These are phyloP conservation scores for Cryptococcus deneoformans DNA, from an alignment of 1,284 basidiomycete genomes.

Conservation along the genomic window DNA sequence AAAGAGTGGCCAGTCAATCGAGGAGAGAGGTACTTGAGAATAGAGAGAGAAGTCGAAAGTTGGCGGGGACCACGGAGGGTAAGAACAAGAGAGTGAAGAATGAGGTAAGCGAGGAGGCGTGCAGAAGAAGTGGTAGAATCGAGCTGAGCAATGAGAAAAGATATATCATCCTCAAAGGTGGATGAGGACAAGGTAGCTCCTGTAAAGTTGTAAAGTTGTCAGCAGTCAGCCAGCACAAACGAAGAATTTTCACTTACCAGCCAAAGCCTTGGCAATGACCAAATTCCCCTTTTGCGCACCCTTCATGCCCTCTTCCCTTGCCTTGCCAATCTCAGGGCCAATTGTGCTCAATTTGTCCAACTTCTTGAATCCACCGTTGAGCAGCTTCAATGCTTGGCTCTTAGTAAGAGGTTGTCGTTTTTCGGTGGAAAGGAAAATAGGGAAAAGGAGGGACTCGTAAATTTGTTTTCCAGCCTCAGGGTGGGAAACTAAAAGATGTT, in stretches of 20 bases:
- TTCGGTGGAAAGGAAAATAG: slow-evolving; percentile 69
- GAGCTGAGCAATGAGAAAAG: slow-evolving; percentile 57
- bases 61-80: slow-evolving; percentile 59
- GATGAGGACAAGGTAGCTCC: slow-evolving; percentile 11
- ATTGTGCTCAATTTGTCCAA: slow-evolving; percentile 37
- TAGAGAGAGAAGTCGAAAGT: slow-evolving; percentile 55
- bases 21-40: slow-evolving; percentile 34
- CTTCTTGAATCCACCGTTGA: slow-evolving; percentile 10
- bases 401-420: slow-evolving; percentile 58
- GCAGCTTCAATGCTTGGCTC: slow-evolving; percentile 5
- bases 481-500: slow-evolving; percentile 51
- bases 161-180: slow-evolving; percentile 58
- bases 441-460: slow-evolving; percentile 65
- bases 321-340: slow-evolving; percentile 14
- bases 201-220: background rate
- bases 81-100: slow-evolving; percentile 58
- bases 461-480: slow-evolving; percentile 51
- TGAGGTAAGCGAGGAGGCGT: slow-evolving; percentile 59
- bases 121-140: slow-evolving; percentile 56
- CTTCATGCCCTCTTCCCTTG: slow-evolving; percentile 3
- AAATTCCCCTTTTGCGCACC: slow-evolving; percentile 10
- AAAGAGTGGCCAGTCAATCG: slow-evolving; percentile 13
- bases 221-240: background rate
- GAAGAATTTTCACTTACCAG: background rate
- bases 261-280: slow-evolving; percentile 12